Conservation (phyloP, 2,329 filamentous ascomycete species). For the Paramyrothecium roridum region DNA sequence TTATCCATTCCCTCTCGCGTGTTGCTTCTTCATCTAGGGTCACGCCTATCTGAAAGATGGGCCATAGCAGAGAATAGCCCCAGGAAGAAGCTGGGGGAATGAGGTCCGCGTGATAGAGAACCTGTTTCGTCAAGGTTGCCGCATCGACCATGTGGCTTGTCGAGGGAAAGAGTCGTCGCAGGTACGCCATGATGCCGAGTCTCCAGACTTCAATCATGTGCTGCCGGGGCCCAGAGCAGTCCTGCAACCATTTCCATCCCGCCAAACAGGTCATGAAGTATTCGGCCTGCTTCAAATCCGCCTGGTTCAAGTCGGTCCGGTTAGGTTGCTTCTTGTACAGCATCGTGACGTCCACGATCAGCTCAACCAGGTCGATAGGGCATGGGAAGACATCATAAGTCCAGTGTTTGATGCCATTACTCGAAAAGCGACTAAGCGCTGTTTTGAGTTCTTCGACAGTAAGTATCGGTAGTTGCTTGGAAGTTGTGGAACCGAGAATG, state of each 20-base stretch:
- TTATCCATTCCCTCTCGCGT: conserved; percentile 1
- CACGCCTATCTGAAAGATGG: conserved; percentile 2
- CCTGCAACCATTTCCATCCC: not conserved
- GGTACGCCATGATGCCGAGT: conserved; percentile 2
- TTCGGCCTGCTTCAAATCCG: not conserved
- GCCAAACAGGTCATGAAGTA: not conserved
- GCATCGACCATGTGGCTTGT: not conserved
- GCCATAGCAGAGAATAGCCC: conserved; percentile 3
- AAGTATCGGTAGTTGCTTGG: not conserved
- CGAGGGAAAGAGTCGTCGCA: not conserved
- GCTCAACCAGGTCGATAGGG: conserved; percentile 3
- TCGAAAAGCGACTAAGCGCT: conserved; percentile 1
- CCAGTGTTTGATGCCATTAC: not conserved
- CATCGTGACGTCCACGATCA: not conserved
- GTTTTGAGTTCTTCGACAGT: conserved; percentile 1
- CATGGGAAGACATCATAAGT: conserved; percentile 4
- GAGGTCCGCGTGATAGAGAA: not conserved
- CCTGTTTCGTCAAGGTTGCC: not conserved
- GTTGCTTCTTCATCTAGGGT: not conserved
- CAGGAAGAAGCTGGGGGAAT: conserved; percentile 1
- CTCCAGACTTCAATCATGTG: conserved; percentile 4
- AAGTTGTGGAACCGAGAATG: conserved; percentile 5
- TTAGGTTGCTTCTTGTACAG: not conserved
- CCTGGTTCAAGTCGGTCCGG: not conserved
- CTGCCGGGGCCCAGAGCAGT: not conserved